These are phyloP conservation scores for Saraca asoca DNA, from an alignment of 331 rosid species.

Conservation along the genomic window DNA sequence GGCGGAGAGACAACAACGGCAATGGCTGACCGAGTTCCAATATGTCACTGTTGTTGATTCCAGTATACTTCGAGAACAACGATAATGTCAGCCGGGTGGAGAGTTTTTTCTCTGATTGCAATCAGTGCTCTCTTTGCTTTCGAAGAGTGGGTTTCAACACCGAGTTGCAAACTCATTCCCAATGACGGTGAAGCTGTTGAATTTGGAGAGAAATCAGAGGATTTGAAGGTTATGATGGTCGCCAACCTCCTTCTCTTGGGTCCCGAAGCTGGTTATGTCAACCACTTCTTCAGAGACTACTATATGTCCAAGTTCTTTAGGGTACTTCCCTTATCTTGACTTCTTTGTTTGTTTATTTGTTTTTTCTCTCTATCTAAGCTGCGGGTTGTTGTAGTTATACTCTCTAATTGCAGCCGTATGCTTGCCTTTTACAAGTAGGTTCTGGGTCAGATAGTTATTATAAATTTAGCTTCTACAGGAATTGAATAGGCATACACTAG, in stretches of 20 bases:
- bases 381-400: too few species aligned
- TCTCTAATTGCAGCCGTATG: background rate
- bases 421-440: background rate
- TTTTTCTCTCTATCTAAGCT: too few species aligned
- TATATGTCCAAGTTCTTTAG: conserved; percentile 62
- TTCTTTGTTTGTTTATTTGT: too few species aligned
- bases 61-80: background rate
- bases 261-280: conserved; percentile 44
- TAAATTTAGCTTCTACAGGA: background rate
- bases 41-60: background rate
- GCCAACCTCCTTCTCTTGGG: conserved; percentile 61
- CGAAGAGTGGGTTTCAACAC: conserved; percentile 61
- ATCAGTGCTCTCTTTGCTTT: conserved; percentile 45
- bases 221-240: conserved; percentile 65
- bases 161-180: conserved; percentile 49
- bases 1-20: background rate
- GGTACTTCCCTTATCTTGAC: conserved; percentile 32
- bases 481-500: background rate
- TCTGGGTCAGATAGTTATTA: background rate
- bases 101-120: conserved; percentile 31
- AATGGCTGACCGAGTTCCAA: background rate
- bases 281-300: conserved; percentile 46
- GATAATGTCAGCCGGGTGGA: conserved; percentile 42
- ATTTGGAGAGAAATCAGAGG: conserved; percentile 31
- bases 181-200: conserved; percentile 12